A percentile compares a stretch with the other conserved stretches of the same genome.
These are phyloP conservation scores for Pseudonitzschia pungens DNA, from an alignment of 108 stramenopile genomes.

Conservation along the genomic window DNA sequence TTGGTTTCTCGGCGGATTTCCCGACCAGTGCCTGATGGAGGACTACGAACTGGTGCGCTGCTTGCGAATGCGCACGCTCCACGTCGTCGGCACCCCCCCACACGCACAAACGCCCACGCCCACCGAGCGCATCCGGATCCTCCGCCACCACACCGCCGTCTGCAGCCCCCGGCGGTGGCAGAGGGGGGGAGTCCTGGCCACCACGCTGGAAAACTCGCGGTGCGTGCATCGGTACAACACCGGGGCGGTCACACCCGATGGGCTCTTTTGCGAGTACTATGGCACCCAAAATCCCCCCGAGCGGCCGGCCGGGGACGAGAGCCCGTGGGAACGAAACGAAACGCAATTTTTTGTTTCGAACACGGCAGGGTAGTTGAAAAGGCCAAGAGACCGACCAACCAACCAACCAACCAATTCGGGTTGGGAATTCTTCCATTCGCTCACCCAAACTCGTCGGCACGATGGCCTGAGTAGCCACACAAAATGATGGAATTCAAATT, in stretches of 20 bases:
- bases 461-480: too few species aligned
- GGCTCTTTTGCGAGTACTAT: slow-evolving; percentile 63
- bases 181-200: slow-evolving; percentile 68
- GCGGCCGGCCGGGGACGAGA: neutral
- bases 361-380: too few species aligned
- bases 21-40: slow-evolving; percentile 86
- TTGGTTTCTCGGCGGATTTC: slow-evolving; percentile 78
- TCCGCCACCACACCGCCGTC: slow-evolving; percentile 46
- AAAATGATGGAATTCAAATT: too few species aligned
- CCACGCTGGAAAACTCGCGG: slow-evolving; percentile 63
- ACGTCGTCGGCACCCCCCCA: neutral
- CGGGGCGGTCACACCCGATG: slow-evolving; percentile 45
- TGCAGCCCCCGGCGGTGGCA: slow-evolving; percentile 87
- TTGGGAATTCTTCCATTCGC: too few species aligned
- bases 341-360: too few species aligned
- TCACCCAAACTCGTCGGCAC: too few species aligned
- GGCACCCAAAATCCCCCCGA: slow-evolving; percentile 12
- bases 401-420: too few species aligned
- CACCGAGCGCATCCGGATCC: slow-evolving; percentile 41
- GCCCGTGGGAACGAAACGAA: neutral
- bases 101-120: too few species aligned
- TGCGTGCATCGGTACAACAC: slow-evolving; percentile 60
- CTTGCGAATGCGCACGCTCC: slow-evolving; percentile 14
- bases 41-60: slow-evolving; percentile 82
- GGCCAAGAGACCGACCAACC: too few species aligned